Conservation (phyloP, 306 rosid species). For the Trifolium repens region DNA sequence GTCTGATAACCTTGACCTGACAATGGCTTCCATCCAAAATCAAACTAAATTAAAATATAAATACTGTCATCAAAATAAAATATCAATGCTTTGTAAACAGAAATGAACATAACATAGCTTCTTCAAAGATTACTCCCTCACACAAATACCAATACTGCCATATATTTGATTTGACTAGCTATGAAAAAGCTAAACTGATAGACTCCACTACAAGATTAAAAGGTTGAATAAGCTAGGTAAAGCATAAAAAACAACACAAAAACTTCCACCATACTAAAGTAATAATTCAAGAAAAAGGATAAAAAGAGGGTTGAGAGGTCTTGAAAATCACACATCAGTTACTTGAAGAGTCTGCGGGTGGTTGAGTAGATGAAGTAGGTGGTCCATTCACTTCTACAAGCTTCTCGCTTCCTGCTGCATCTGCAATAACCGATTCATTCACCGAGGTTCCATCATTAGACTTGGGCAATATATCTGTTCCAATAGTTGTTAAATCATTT, state of each 20-base stretch:
- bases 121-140: background rate
- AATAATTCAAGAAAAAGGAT: constrained; percentile 23
- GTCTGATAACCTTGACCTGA: too few relatives aligned
- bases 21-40: too few relatives aligned
- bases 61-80: background rate
- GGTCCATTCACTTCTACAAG: constrained; percentile 35
- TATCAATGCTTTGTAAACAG: too few relatives aligned
- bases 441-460: constrained; percentile 34
- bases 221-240: constrained; percentile 13
- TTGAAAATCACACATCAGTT: constrained; percentile 7
- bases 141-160: constrained; percentile 6
- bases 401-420: constrained; percentile 30
- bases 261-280: constrained; percentile 29
- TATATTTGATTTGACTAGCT: constrained; percentile 16
- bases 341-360: constrained; percentile 34
- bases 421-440: constrained; percentile 25
- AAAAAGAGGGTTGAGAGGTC: background rate
- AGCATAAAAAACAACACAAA: constrained; percentile 15
- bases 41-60: background rate
- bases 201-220: constrained; percentile 15
- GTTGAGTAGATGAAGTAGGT: constrained; percentile 1
- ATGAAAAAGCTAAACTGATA: constrained; percentile 15
- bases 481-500: constrained; percentile 28
- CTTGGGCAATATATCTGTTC: constrained; percentile 24
- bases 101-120: background rate